Evolutionary conservation across 169 alveolate species (phyloP).

Genomic region (Ichthyophthirius multifiliis): DNA sequence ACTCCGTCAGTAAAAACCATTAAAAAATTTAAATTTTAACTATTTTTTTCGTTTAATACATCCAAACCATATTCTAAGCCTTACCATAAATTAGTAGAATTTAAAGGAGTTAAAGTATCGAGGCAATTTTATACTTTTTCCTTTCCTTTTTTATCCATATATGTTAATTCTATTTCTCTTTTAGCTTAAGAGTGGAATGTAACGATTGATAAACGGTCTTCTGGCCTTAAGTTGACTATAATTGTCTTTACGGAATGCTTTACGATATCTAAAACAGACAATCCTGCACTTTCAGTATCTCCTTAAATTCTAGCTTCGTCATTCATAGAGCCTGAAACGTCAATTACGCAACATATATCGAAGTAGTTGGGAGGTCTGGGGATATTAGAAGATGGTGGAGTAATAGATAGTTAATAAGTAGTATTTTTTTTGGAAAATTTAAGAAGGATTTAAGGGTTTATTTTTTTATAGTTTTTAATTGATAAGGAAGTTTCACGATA

Average conservation of each 20-base stretch:
- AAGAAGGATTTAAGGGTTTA: not conserved
- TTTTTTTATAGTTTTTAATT: not conserved
- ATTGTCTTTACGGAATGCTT: constrained; percentile 5
- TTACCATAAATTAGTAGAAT: not conserved
- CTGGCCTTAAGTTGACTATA: not conserved
- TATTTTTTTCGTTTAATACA: not conserved
- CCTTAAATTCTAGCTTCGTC: constrained; percentile 12
- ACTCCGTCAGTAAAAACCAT: constrained; percentile 6
- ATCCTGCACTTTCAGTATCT: not conserved
- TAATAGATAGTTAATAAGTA: not conserved
- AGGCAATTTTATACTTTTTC: not conserved
- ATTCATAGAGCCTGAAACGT: constrained; percentile 16
- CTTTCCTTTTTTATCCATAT: not conserved
- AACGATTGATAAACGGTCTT: not conserved
- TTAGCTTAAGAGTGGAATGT: not conserved
- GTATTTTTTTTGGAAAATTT: not conserved
- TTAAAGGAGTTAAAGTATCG: not conserved
- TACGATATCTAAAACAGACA: not conserved
- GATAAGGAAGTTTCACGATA: not conserved
- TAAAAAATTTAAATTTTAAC: not conserved
- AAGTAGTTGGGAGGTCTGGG: not conserved
- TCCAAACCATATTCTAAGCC: not conserved
- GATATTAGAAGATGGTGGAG: not conserved
- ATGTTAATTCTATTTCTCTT: not conserved
- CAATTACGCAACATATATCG: constrained; percentile 14